A percentile compares a stretch with the other conserved stretches of the same genome.
Evolutionary conservation across 768 basidiomycete genomes (phyloP).

Genomic region (Termitomyces heimii): DNA sequence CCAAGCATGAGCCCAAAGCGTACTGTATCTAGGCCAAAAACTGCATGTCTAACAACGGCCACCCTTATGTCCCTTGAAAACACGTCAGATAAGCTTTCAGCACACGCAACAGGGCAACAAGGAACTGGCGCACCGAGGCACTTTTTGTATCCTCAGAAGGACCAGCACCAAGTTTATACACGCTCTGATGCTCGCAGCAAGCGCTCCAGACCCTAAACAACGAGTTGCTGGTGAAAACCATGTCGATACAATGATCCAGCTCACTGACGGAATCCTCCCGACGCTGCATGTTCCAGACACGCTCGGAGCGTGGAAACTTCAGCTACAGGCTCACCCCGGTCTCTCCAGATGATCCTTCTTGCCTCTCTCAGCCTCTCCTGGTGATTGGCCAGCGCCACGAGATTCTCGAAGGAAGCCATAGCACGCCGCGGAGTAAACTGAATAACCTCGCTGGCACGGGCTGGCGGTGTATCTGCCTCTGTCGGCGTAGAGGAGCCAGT

Average conservation of each 20-base stretch:
- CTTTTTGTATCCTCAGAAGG: conserved; percentile 62
- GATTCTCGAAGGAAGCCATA: conserved; percentile 76
- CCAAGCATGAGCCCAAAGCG: conserved; percentile 89
- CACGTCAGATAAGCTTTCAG: not conserved
- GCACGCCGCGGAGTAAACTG: conserved; percentile 49
- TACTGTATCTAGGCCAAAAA: conserved; percentile 79
- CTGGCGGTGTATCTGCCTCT: conserved; percentile 4
- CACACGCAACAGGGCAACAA: not conserved
- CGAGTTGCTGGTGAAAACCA: not conserved
- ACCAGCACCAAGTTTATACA: conserved; percentile 78
- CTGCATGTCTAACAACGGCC: conserved; percentile 67
- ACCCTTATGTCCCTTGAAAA: conserved; percentile 54
- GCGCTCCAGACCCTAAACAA: conserved; percentile 63
- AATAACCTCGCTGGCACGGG: conserved; percentile 22
- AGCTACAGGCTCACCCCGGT: conserved; percentile 68
- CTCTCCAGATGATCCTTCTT: conserved; percentile 77
- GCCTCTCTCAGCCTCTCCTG: conserved; percentile 70
- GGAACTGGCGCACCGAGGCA: conserved; percentile 48
- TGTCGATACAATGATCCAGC: not conserved
- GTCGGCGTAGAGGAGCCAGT: conserved; percentile 10
- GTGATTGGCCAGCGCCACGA: conserved; percentile 80
- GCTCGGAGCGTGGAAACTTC: conserved; percentile 59
- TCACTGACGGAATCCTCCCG: conserved; percentile 66
- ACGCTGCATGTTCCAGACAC: conserved; percentile 64
- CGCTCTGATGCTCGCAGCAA: conserved; percentile 80